A percentile compares a stretch with the other conserved stretches of the same genome.
phyloP scores from a whole-genome alignment of 805 yeast species.

The Yamadazyma takamatsuzukensis region DNA sequence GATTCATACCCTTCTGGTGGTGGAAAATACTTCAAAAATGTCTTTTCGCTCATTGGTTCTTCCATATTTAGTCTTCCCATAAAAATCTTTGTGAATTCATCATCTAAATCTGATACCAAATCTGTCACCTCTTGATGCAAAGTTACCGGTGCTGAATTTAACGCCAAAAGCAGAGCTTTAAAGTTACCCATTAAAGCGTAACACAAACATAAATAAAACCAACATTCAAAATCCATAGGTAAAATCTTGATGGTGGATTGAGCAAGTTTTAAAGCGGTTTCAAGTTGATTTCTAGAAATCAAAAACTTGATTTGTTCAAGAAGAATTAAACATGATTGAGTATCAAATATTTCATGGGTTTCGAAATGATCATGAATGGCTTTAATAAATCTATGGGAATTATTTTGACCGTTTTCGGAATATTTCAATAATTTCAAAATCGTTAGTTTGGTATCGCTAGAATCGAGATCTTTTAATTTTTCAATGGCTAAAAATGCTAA shows the following conservation, averaged over 20 bases:
- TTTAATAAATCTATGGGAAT: slow-evolving; percentile 19
- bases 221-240: slow-evolving; percentile 74
- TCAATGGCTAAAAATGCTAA: slow-evolving; percentile 30
- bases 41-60: slow-evolving; percentile 26
- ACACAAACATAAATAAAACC: slow-evolving; percentile 63
- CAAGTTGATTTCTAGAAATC: slow-evolving; percentile 48
- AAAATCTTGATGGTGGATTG: slow-evolving; percentile 56
- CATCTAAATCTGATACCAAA: slow-evolving; percentile 21
- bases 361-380: slow-evolving; percentile 18
- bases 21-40: slow-evolving; percentile 27
- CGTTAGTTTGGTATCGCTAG: too few relatives aligned
- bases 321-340: slow-evolving; percentile 58
- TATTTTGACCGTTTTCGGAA: slow-evolving; percentile 17
- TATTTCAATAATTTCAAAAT: slow-evolving; percentile 21
- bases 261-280: slow-evolving; percentile 58
- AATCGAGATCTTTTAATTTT: too few relatives aligned
- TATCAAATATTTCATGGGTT: slow-evolving; percentile 11
- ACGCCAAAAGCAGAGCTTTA: slow-evolving; percentile 56
- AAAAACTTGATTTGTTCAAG: slow-evolving; percentile 64
- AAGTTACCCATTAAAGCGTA: slow-evolving; percentile 56
- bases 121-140: slow-evolving; percentile 33
- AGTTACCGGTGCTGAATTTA: slow-evolving; percentile 67
- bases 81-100: slow-evolving; percentile 21
- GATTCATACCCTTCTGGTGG: slow-evolving; percentile 17
- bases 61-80: slow-evolving; percentile 11